Evolutionary conservation across 169 alveolate genomes (phyloP).

Genomic region (Plasmodium vivax): DNA sequence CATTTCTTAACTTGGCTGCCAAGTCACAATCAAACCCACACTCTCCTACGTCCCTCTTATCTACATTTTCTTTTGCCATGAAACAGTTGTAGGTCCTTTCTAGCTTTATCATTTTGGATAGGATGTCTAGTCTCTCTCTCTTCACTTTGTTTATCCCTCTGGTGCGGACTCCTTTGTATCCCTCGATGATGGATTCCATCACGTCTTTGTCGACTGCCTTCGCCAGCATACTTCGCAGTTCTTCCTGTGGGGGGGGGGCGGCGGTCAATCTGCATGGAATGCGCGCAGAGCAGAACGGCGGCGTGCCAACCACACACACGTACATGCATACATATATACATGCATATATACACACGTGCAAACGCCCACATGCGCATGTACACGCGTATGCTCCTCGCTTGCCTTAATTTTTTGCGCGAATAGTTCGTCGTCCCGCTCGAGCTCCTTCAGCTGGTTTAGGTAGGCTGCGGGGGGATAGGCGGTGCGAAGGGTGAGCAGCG

Average conservation of each 20-base stretch:
- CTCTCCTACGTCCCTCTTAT: slow-evolving; percentile 53
- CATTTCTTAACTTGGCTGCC: slow-evolving; percentile 69
- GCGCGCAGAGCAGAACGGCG: not conserved
- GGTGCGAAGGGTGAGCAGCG: not conserved
- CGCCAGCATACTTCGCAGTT: slow-evolving; percentile 43
- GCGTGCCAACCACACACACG: not conserved
- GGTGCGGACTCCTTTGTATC: slow-evolving; percentile 53
- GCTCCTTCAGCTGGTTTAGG: slow-evolving; percentile 53
- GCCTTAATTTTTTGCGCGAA: slow-evolving; percentile 59
- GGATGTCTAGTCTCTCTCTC: slow-evolving; percentile 52
- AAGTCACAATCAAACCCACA: slow-evolving; percentile 71
- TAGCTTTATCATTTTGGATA: slow-evolving; percentile 63
- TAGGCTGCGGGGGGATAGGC: not conserved
- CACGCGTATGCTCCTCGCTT: not conserved
- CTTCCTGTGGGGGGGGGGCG: slow-evolving; percentile 6
- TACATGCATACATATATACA: too few relatives aligned
- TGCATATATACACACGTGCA: not conserved
- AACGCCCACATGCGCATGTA: too few relatives aligned
- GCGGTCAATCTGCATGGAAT: not conserved
- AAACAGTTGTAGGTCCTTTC: slow-evolving; percentile 62
- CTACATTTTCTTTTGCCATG: slow-evolving; percentile 73
- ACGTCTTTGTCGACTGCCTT: slow-evolving; percentile 64
- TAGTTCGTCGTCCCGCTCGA: slow-evolving; percentile 32
- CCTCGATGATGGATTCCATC: slow-evolving; percentile 65
- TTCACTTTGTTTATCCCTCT: slow-evolving; percentile 69